Evolutionary conservation across 176 grass and related monocot species (phyloP).

Genomic region (Areca catechu): DNA sequence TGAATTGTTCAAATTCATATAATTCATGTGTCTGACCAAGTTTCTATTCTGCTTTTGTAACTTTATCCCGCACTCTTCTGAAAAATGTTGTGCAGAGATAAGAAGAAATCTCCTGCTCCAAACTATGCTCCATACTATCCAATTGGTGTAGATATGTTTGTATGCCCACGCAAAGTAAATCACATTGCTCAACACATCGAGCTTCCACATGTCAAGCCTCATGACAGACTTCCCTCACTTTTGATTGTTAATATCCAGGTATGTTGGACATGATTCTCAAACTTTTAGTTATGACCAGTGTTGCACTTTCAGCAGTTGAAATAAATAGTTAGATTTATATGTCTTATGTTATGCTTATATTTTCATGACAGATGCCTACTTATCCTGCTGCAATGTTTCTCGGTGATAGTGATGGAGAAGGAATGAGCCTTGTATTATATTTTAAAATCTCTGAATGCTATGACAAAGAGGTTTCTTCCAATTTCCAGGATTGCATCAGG

Average conservation of each 20-base stretch:
- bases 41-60: slow-evolving; percentile 2
- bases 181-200: slow-evolving; percentile 92
- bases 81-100: slow-evolving; percentile 57
- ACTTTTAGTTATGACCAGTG: too few relatives aligned
- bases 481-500: slow-evolving; percentile 78
- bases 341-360: background rate
- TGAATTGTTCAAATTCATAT: slow-evolving; percentile 7
- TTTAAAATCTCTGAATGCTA: slow-evolving; percentile 85
- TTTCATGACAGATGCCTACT: slow-evolving; percentile 64
- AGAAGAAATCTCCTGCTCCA: slow-evolving; percentile 70
- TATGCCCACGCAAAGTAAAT: slow-evolving; percentile 58
- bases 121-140: slow-evolving; percentile 95
- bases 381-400: slow-evolving; percentile 97
- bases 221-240: slow-evolving; percentile 67
- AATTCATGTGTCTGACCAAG: slow-evolving; percentile 4
- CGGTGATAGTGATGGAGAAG: slow-evolving; percentile 74
- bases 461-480: slow-evolving; percentile 84
- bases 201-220: slow-evolving; percentile 63
- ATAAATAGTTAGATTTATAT: background rate
- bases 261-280: background rate
- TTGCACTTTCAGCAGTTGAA: too few relatives aligned
- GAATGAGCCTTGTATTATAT: slow-evolving; percentile 83
- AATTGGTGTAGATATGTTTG: slow-evolving; percentile 84
- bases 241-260: slow-evolving; percentile 94
- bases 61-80: slow-evolving; percentile 1